phyloP scores from a whole-genome alignment of 2,329 filamentous ascomycete species.

The Colletotrichum sp. region DNA sequence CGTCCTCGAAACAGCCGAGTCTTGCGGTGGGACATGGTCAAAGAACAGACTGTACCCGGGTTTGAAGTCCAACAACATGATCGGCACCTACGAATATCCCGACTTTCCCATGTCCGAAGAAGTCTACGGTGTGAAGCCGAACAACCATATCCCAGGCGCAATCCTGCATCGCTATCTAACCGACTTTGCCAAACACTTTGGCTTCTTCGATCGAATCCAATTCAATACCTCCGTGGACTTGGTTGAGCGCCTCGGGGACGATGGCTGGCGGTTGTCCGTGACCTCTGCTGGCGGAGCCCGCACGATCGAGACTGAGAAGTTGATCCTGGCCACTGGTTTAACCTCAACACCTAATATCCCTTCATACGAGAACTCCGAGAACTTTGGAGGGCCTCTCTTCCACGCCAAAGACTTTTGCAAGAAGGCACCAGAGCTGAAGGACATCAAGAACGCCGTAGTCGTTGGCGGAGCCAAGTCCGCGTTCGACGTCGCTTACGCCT shows the following conservation, averaged over 20 bases:
- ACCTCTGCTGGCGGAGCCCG: neutral
- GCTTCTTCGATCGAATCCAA: conserved; percentile 50
- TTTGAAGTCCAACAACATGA: conserved; percentile 68
- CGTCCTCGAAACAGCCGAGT: conserved; percentile 54
- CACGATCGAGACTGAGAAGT: conserved; percentile 34
- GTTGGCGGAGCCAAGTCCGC: conserved; percentile 64
- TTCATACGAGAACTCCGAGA: conserved; percentile 36
- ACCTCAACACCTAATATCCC: conserved; percentile 51
- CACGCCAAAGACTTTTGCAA: conserved; percentile 48
- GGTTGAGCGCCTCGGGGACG: conserved; percentile 27
- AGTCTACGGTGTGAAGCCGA: conserved; percentile 42
- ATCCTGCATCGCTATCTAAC: conserved; percentile 41
- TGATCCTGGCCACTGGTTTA: conserved; percentile 57
- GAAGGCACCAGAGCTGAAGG: conserved; percentile 33
- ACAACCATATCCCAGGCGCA: conserved; percentile 39
- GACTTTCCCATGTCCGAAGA: conserved; percentile 65
- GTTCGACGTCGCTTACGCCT: conserved; percentile 62
- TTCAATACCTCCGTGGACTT: conserved; percentile 56
- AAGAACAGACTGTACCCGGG: conserved; percentile 62
- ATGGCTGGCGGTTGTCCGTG: neutral
- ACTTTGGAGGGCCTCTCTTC: conserved; percentile 43
- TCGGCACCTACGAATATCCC: conserved; percentile 66
- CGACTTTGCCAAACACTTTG: conserved; percentile 47
- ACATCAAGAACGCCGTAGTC: conserved; percentile 44
- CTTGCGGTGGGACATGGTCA: conserved; percentile 67